Evolutionary conservation across 805 yeast genomes (phyloP), one percentile per base, ranked within the genome.

Genomic region (Tetrapisispora phaffii): DNA sequence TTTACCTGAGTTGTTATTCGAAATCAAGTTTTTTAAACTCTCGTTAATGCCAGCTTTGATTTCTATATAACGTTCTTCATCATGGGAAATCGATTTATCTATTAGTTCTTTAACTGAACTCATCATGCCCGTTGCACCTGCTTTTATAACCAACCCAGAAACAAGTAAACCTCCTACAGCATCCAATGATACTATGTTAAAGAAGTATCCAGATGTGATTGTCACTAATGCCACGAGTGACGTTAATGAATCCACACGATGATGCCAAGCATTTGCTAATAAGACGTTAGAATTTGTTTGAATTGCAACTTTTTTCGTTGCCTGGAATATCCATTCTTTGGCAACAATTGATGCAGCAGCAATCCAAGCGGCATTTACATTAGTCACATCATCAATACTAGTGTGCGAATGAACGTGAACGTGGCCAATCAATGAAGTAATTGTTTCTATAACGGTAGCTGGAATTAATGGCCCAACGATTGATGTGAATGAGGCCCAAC

Each of bases 261-360:
- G 98, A 63, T 93, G 98, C 97, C 98, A 93, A 3, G 98, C 98
- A 59, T 93, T 93, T 4, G 98, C 98, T 41, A 86, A 79, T 40
- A 93, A 72, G 3, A 93, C 97, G 50, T 87, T 86, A 0, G 96
- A 87, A 58, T 85, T 84, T 24, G 86, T 75, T 49, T 75, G 70
- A 41, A 72, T 70, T 1, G 97, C 98, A 20, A 93, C 79, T 49
- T 79, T 77, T 65, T 81, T 74, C 0, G 98, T 93, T 12, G 86
- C 84, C 47, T 78, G 78, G 66, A 78, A 93, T 35, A 93, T 77
- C 76, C 95, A 77, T 63, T 93, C 98, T 60, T 93, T 93, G 34
- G 88, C 75, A 3, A 73, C 76, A 48, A 93, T 86, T 1, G 96
- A 86, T 1, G 80, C 96, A 46, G 83, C 79, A 0, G 98, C 98